phyloP scores from a whole-genome alignment of 2,329 filamentous ascomycete genomes.

The Penicillium decumbens region DNA sequence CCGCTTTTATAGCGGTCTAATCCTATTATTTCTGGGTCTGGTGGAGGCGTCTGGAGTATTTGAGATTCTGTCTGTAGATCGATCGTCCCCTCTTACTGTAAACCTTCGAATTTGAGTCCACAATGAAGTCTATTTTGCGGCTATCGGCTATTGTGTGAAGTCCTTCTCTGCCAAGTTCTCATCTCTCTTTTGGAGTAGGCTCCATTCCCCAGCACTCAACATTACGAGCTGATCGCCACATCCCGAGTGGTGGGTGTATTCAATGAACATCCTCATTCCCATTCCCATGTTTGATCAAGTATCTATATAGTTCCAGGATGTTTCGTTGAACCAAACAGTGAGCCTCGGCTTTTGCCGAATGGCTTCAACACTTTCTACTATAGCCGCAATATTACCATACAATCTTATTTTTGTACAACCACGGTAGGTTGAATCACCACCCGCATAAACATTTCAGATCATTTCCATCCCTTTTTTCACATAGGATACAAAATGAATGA shows the following conservation, averaged over 20 bases:
- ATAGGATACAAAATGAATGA: too few species aligned
- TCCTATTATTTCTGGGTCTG: neutral
- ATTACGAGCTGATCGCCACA: too few species aligned
- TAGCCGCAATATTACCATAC: neutral
- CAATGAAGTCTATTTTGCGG: neutral
- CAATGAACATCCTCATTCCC: too few species aligned
- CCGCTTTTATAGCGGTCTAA: neutral
- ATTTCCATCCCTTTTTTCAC: neutral
- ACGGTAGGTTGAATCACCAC: slow-evolving; percentile 8
- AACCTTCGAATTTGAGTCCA: neutral
- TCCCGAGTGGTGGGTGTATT: too few species aligned
- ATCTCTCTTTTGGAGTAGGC: too few species aligned
- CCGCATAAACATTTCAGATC: neutral
- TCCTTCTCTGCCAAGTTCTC: too few species aligned
- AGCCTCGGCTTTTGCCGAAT: slow-evolving; percentile 2
- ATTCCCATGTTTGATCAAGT: too few species aligned
- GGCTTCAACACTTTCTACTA: slow-evolving; percentile 2
- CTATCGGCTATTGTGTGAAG: neutral
- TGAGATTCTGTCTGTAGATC: slow-evolving; percentile 1
- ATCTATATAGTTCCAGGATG: neutral
- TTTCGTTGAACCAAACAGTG: slow-evolving; percentile 1
- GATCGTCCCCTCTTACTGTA: neutral
- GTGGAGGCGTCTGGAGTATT: neutral
- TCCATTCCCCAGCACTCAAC: too few species aligned
- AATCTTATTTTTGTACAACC: neutral